Base-by-base conservation (phyloP, 1,284 basidiomycete genomes). In the Cerioporus squamosus region DNA sequence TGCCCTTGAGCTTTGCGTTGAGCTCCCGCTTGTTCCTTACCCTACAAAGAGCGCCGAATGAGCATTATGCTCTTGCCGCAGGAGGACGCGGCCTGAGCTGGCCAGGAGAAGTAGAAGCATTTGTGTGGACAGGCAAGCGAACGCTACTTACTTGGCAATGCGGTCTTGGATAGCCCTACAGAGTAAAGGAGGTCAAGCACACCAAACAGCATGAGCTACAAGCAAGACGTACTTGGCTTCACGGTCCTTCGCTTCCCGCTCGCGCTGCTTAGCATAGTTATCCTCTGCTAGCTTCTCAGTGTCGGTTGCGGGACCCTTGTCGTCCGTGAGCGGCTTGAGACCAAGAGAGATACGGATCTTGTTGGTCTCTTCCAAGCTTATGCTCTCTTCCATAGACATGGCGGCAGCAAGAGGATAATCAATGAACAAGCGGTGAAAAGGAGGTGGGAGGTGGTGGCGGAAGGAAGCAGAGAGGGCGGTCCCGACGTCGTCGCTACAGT, bases 361-460 rank as follows among this genome's bases (percentile, higher is more conserved):
- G 83, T 98, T 98, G 54, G 96, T 98, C 83, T 99, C 97, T 73
- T 98, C 96, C 72, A 99, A 85, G 66, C 92, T 90, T 72, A 97
- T 90, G 72, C 91, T 90, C 75, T 95, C 90, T 77, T 91, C 90
- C 87, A 91, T 87, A 18, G 86, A 83, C 82, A 86, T 88, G 59
- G 48, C 75, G 74, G 38, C 31, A 10, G 46, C 8, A 44, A 20
- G 56, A 53, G 44, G 44, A 31, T 38, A 23, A 42, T n/a, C 10
- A 18, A 44, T 44, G 50, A 47, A 52, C 42, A 22, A 48, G 42
- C 20, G 31, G 51, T 47, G 48, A 46, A 40, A 31, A 31, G 44
- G 42, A 40, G 48, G 15, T 5, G 52, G n/a, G 51, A 2, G 5
- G 42, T 4, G 23, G 51, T 31, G 24, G 33, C 6, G 14, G 29